Base-by-base conservation (phyloP, 2,329 filamentous ascomycete genomes). In the Arachnopeziza araneosa region DNA sequence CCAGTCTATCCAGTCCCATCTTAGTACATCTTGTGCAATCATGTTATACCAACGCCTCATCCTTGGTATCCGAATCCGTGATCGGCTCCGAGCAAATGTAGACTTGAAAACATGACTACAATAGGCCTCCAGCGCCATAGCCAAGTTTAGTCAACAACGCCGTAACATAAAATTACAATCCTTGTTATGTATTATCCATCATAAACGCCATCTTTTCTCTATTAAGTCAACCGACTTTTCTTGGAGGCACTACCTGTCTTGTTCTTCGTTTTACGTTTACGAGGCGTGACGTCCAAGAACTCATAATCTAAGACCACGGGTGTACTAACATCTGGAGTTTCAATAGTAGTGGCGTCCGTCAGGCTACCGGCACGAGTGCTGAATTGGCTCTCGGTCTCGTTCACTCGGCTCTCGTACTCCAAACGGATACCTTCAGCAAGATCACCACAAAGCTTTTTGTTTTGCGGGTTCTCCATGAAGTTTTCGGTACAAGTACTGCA, bases 401-500 rank as follows among this genome's bases (percentile, higher is more conserved):
- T 19, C 6, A 44, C 17, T 19, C 26, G 51, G 30, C 57, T 58
- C 48, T 70, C 63, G 36, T 68, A 64, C 8, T 65, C 63, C 9
- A 59, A 17, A 12, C 64, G 60, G 44, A 71, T 70, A 23, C 70
- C 68, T 10, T 69, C 68, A 2, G 66, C 69, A 50, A 73, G 58
- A 10, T 66, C 58, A 2, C 67, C 61, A 54, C 71, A 73, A n/a
- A 74, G 60, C 10, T 60, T 60, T 50, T 66, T 66, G 48, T 72
- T 66, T 2, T 67, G 57, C 0, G 68, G 67, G 58, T 73, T 65
- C 17, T 69, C 63, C 14, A 66, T 59, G 60, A 76, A 75, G 21
- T 73, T 65, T n/a, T 73, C 69, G 1, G 70, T 67, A 63, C 82
- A 84, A 14, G 65, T 63, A 0, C 74, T 71, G 63, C 81, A 85